Base-by-base conservation (phyloP, 2,329 filamentous ascomycete species). In the Xylariaceae sp. region DNA sequence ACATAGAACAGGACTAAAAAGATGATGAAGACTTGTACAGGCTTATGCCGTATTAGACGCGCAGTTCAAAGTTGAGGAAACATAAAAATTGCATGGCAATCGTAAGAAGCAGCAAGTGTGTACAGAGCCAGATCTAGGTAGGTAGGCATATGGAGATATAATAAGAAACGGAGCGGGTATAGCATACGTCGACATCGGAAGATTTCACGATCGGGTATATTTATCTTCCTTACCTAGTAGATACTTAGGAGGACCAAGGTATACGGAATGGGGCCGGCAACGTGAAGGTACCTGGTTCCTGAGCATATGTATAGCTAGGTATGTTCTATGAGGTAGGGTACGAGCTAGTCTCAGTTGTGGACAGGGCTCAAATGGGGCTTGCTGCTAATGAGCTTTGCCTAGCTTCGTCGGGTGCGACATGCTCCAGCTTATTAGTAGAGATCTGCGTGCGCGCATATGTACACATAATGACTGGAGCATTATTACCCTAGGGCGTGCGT, bases 361-460 rank as follows among this genome's bases (percentile, higher is more conserved):
- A 52, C 51, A 49, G 53, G 53, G 53, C 51, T 56, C 56, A 31
- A 65, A 62, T 62, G 60, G 66, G 65, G 66, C 62, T 61, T 64
- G 62, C 55, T 61, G 56, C 54, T 60, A 60, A 56, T 58, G 62
- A 63, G 53, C 62, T 63, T 64, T 61, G n/a, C n/a, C 59, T 58
- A 61, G 53, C 58, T 55, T 37, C 29, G n/a, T 49, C 37, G 12
- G 51, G 55, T 50, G 52, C 47, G 34, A 61, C 55, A 61, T 61
- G 55, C 55, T 65, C 63, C 67, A 63, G 64, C 64, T 65, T 63
- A 62, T 62, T 62, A 50, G 62, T 63, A 60, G 59, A 69, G 67
- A 69, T 69, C 67, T 68, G 62, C 65, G 67, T 26, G 33, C n/a
- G 54, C 28, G 28, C 28, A 31, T 48, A 31, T 45, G 40, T 63